phyloP scores from a whole-genome alignment of 768 basidiomycete species.

The Multifurca ochricompacta region DNA sequence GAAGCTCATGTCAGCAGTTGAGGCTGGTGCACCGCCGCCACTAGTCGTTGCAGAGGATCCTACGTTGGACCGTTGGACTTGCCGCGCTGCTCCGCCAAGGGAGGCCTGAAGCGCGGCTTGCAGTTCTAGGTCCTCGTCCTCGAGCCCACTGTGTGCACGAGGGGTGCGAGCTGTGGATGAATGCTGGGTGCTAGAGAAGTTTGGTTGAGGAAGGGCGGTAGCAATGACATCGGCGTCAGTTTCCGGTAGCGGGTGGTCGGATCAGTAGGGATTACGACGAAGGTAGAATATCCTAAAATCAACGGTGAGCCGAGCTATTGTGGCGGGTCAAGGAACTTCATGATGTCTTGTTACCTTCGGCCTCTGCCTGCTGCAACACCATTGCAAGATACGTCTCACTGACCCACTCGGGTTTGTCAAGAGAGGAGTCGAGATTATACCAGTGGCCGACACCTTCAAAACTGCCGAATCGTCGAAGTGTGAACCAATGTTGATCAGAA shows the following conservation, averaged over 20 bases:
- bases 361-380: slow-evolving; percentile 81
- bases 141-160: slow-evolving; percentile 34
- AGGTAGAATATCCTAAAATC: slow-evolving; percentile 67
- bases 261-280: slow-evolving; percentile 64
- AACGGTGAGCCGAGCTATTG: slow-evolving; percentile 1
- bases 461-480: slow-evolving; percentile 70
- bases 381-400: slow-evolving; percentile 76
- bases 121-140: slow-evolving; percentile 81
- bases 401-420: slow-evolving; percentile 70
- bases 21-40: not conserved
- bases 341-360: slow-evolving; percentile 49
- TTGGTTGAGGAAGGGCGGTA: slow-evolving; percentile 49
- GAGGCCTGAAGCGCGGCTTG: slow-evolving; percentile 86
- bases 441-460: slow-evolving; percentile 57
- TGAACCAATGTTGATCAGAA: slow-evolving; percentile 83
- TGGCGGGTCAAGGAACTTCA: not conserved
- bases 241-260: slow-evolving; percentile 51
- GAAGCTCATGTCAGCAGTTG: not conserved
- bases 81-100: slow-evolving; percentile 31
- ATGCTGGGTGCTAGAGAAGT: slow-evolving; percentile 26
- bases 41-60: not conserved
- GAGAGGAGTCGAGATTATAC: slow-evolving; percentile 84
- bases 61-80: not conserved
- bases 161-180: slow-evolving; percentile 7
- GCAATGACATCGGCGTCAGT: slow-evolving; percentile 68